phyloP scores from a whole-genome alignment of 2,329 filamentous ascomycete species.

The Fusarium scirpi region DNA sequence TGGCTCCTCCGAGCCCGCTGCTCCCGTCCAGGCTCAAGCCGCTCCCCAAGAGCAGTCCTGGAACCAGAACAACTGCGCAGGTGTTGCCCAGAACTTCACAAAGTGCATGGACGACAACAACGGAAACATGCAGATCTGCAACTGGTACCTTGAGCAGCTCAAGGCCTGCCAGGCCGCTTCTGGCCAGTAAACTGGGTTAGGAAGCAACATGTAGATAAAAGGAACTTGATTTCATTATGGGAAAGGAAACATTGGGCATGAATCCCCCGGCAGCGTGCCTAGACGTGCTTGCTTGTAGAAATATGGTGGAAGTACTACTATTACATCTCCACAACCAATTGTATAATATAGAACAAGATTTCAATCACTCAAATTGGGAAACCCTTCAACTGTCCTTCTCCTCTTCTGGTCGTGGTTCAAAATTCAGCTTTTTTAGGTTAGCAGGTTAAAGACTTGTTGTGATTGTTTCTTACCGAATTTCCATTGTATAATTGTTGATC shows the following conservation, averaged over 20 bases:
- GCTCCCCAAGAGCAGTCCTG: constrained; percentile 64
- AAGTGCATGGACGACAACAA: constrained; percentile 96
- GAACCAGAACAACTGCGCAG: constrained; percentile 75
- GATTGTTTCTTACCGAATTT: constrained; percentile 75
- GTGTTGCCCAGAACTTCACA: constrained; percentile 86
- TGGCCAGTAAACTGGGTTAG: constrained; percentile 65
- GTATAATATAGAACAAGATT: constrained; percentile 47
- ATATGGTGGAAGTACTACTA: constrained; percentile 35
- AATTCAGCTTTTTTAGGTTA: constrained; percentile 68
- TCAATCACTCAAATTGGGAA: constrained; percentile 44
- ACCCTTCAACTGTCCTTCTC: constrained; percentile 51
- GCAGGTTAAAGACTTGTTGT: constrained; percentile 16
- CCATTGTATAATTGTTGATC: constrained; percentile 88
- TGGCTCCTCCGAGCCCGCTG: constrained; percentile 68
- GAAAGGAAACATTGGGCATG: constrained; percentile 33
- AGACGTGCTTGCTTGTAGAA: constrained; percentile 42
- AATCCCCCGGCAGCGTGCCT: constrained; percentile 40
- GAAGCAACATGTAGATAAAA: constrained; percentile 8
- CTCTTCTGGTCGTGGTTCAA: constrained; percentile 73
- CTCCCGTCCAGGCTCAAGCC: constrained; percentile 62
- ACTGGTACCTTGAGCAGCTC: constrained; percentile 98
- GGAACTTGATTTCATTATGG: constrained; percentile 12
- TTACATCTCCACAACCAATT: constrained; percentile 45
- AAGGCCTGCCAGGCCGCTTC: constrained; percentile 88
- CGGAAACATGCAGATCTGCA: constrained; percentile 95